Base-by-base conservation (phyloP, 23 red algal species). In the Gracilaria gracilis region DNA sequence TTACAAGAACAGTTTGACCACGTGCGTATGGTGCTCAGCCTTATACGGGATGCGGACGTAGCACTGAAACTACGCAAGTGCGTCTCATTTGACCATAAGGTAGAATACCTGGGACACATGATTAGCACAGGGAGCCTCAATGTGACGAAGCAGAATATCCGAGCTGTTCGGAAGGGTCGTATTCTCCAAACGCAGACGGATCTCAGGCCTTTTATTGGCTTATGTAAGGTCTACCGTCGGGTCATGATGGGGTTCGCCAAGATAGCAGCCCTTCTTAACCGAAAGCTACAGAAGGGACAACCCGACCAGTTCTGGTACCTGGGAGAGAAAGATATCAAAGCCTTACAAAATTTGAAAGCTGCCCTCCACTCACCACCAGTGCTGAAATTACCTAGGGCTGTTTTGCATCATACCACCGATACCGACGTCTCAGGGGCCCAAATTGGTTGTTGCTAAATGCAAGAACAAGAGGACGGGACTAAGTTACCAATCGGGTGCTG, bases 271-370 rank as follows among this genome's bases (percentile, higher is more conserved):
- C 40, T 21, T 28, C 29, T 86, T 37, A 75, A 67, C 39, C 12
- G 83, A 69, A 50, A 33, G 23, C 21, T 74, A 16, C 37, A 19
- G 29, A 86, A 55, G 32, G 64, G 49, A 1, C 83, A 86, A 55
- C 61, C 13, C 25, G 37, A 50, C 21, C 28, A 27, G 7, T 74
- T 74, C 31, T 38, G 20, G 3, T 57, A 32, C 2, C 20, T 89
- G 50, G 71, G n/a, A 16, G 47, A 66, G 1, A 48, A 77, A 19
- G 53, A 89, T 8, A 14, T 65, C 15, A 54, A 79, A 42, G 47
- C 86, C 37, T 89, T 89, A 16, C 55, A 62, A 0, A 9, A 67
- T 7, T 53, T 89, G 70, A 89, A 89, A 73, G 67, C 37, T 23
- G 72, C 70, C 13, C 75, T 89, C 1, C 50, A 50, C 0, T 47